Evolutionary conservation across 2,329 filamentous ascomycete genomes (phyloP).

Genomic region (Microthyrium microscopicum): DNA sequence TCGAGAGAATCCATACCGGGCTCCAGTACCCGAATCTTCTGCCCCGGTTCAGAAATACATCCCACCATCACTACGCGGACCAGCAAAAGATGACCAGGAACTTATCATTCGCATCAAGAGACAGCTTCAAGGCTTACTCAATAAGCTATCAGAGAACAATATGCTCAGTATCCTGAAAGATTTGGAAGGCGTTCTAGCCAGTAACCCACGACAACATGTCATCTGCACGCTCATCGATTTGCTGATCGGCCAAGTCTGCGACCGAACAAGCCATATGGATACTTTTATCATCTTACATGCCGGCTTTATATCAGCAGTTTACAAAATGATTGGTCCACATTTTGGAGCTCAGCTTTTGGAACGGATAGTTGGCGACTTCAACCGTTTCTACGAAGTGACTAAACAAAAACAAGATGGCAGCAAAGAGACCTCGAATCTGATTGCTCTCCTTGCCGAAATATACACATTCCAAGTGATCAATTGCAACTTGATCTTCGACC

Average conservation of each 20-base stretch:
- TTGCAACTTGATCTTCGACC: conserved; percentile 75
- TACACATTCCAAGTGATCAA: conserved; percentile 86
- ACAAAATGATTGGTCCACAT: conserved; percentile 73
- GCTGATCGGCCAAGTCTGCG: conserved; percentile 62
- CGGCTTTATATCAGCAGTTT: conserved; percentile 74
- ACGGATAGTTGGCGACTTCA: conserved; percentile 58
- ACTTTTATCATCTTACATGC: conserved; percentile 83
- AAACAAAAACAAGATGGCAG: conserved; percentile 21
- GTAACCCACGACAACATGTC: conserved; percentile 74
- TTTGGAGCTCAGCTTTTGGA: conserved; percentile 81
- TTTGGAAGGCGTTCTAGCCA: conserved; percentile 67
- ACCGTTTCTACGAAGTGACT: conserved; percentile 39
- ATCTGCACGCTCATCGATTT: conserved; percentile 65
- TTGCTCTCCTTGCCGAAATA: conserved; percentile 68
- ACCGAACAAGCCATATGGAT: conserved; percentile 62
- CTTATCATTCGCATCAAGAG: conserved; percentile 52
- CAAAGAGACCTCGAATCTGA: conserved; percentile 58
- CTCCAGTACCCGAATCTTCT: conserved; percentile 42
- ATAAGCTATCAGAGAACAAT: conserved; percentile 83
- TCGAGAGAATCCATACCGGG: conserved; percentile 77
- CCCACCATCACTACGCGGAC: conserved; percentile 64
- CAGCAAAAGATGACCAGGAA: conserved; percentile 47
- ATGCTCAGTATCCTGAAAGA: conserved; percentile 69
- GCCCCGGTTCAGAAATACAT: conserved; percentile 55
- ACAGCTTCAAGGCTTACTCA: conserved; percentile 76